Conservation (phyloP, 441 rosid genomes). For the Pelargonium myrrhifolium region DNA sequence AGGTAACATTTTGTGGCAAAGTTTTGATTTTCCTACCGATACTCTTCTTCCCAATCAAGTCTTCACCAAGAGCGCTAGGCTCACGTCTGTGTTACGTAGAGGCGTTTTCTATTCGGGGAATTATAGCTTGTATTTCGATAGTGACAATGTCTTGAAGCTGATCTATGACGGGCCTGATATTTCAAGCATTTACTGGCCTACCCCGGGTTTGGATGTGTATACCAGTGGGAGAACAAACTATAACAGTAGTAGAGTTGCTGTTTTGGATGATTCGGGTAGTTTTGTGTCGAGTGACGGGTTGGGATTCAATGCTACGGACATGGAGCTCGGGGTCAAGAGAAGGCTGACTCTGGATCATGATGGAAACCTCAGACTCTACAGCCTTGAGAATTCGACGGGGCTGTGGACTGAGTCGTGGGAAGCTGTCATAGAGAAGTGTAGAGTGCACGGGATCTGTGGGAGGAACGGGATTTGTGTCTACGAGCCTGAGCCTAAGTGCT, state of each 20-base stretch:
- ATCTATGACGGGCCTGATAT: conserved; percentile 37
- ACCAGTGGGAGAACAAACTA: conserved; percentile 24
- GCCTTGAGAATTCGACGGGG: conserved; percentile 23
- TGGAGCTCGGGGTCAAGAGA: conserved; percentile 25
- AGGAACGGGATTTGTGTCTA: conserved; percentile 36
- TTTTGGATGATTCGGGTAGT: conserved; percentile 29
- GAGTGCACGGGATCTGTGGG: conserved; percentile 43
- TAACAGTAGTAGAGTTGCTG: conserved; percentile 32
- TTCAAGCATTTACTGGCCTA: conserved; percentile 46
- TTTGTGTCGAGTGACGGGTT: conserved; percentile 35
- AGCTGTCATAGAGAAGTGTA: conserved; percentile 24
- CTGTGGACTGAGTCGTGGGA: conserved; percentile 28
- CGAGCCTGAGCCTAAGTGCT: conserved; percentile 37
- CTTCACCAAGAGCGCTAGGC: conserved; percentile 25
- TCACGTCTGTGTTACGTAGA: conserved; percentile 26
- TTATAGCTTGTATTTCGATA: conserved; percentile 30
- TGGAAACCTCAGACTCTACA: conserved; percentile 44
- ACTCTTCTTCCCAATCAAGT: conserved; percentile 40
- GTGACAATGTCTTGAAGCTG: conserved; percentile 34
- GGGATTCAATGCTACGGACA: conserved; percentile 29
- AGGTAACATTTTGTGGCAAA: conserved; percentile 33
- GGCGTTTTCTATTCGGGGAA: conserved; percentile 29
- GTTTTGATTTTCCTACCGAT: conserved; percentile 43
- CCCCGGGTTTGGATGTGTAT: neutral
- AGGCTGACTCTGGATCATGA: conserved; percentile 37